These are phyloP conservation scores for Phytophthora megakarya DNA, from an alignment of 352 stramenopile genomes.

Conservation along the genomic window DNA sequence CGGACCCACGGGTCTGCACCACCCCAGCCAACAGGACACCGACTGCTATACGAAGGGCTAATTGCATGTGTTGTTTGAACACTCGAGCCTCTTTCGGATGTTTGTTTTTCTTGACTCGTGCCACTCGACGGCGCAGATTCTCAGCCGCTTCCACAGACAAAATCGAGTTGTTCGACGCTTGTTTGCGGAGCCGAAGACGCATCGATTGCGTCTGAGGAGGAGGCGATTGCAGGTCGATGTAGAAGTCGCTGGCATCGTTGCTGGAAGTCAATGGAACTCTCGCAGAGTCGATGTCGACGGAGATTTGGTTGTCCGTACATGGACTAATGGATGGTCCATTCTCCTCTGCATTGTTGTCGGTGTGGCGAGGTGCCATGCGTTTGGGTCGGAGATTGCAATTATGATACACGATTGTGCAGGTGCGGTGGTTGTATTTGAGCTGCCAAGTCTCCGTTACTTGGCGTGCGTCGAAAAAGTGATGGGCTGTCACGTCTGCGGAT, in stretches of 20 bases:
- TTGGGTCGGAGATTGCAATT: constrained; percentile 11
- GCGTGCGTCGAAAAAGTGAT: constrained; percentile 26
- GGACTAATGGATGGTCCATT: constrained; percentile 21
- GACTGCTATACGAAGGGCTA: constrained; percentile 58
- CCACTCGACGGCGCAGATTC: constrained; percentile 29
- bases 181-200: constrained; percentile 45
- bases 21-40: constrained; percentile 66
- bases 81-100: constrained; percentile 40
- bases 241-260: constrained; percentile 29
- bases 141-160: constrained; percentile 24
- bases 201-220: constrained; percentile 42
- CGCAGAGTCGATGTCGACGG: constrained; percentile 28
- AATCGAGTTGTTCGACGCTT: constrained; percentile 19
- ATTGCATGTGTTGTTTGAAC: constrained; percentile 49
- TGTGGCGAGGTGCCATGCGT: constrained; percentile 20
- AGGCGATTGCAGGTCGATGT: constrained; percentile 35
- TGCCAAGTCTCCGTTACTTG: constrained; percentile 12
- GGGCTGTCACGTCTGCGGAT: constrained; percentile 27
- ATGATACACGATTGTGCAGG: neutral
- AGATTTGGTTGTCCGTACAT: constrained; percentile 20
- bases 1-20: constrained; percentile 51
- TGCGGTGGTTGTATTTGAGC: constrained; percentile 2
- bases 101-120: constrained; percentile 53
- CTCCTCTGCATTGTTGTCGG: constrained; percentile 13
- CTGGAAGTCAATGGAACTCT: constrained; percentile 23